Evolutionary conservation across 2,329 filamentous ascomycete genomes (phyloP), one percentile per base, ranked within the genome.

Genomic region (Beauveria bassiana): DNA sequence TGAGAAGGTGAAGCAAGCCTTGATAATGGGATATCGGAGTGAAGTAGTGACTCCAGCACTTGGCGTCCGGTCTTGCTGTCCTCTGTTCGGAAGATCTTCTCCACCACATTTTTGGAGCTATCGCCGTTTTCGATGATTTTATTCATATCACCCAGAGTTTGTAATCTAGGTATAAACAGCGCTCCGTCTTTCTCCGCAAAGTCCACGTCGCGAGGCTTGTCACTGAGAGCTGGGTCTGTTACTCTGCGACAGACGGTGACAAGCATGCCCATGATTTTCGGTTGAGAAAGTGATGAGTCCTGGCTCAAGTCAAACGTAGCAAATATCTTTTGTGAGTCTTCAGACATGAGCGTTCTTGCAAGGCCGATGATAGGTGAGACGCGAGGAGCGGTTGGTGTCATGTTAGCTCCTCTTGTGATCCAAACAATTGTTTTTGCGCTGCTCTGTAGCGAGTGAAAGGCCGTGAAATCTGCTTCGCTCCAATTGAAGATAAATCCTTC

Each of bases 311-410:
- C 79, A n/a, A 82, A 68, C 0, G 75, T 77, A 12, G 76, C 69
- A 18, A 82, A 71, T 0, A 64, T 68, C 65, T 74, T 80, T 20
- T 74, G 71, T 0, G 75, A 70, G 62, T 81, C 76, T 52, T 83
- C 81, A 0, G 81, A 83, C 52, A 78, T 74, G 9, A 83, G 69
- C 0, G 79, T 78, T 22, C 81, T 73, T 1, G 78, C 74, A 18
- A 83, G 67, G 1, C 76, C 79, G n/a, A 78, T 67, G 22, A 81
- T 72, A 0, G 76, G 71, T 2, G 79, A 71, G 14, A 71, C 69
- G 26, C 67, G 66, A 0, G 79, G 78, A 18, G 70, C 72, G 45
- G 38, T 54, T 16, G 68, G 69, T 49, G 64, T 70, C 70, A 68
- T 74, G 34, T 78, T 74, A 1, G 76, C 78, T 4, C 76, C 76